These are phyloP conservation scores for Leccinum disarticulatum DNA, from an alignment of 768 basidiomycete species.

Conservation along the genomic window DNA sequence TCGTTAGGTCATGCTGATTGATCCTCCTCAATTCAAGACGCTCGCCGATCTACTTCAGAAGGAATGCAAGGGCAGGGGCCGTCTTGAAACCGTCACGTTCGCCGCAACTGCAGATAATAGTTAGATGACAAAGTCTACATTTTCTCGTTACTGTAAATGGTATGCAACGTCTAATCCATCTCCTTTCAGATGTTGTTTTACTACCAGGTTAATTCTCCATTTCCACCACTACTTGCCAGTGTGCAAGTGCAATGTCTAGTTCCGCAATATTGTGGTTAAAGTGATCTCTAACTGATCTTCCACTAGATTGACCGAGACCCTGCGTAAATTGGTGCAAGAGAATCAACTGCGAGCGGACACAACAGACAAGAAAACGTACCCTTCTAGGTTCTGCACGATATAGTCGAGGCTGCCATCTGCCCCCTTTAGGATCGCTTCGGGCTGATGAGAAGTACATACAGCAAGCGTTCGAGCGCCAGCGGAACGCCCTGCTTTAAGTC, in stretches of 20 bases:
- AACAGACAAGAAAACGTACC: slow-evolving; percentile 41
- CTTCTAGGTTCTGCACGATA: slow-evolving; percentile 66
- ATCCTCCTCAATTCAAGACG: slow-evolving; percentile 87
- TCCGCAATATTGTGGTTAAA: slow-evolving; percentile 12
- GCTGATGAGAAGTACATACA: slow-evolving; percentile 77
- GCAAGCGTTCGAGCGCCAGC: slow-evolving; percentile 78
- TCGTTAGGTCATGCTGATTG: slow-evolving; percentile 84
- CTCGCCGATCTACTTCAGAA: slow-evolving; percentile 89
- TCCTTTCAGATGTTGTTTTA: background rate
- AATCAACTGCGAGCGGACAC: background rate
- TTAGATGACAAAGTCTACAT: slow-evolving; percentile 5
- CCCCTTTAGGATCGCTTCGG: slow-evolving; percentile 49
- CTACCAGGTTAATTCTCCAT: background rate
- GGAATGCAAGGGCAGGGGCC: slow-evolving; percentile 85
- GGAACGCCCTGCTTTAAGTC: slow-evolving; percentile 69
- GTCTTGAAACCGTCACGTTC: slow-evolving; percentile 80
- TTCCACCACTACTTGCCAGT: background rate
- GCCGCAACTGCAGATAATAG: slow-evolving; percentile 52
- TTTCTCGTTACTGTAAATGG: background rate
- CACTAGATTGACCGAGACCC: slow-evolving; percentile 20
- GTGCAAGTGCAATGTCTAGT: slow-evolving; percentile 3
- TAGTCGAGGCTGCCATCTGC: slow-evolving; percentile 48
- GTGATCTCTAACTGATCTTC: slow-evolving; percentile 25
- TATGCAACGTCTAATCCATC: background rate
- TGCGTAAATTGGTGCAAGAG: background rate